Percentiles rank a stretch among this genome's conserved stretches.
phyloP scores from a whole-genome alignment of 164 flowering plant genomes.

The Piper betle region DNA sequence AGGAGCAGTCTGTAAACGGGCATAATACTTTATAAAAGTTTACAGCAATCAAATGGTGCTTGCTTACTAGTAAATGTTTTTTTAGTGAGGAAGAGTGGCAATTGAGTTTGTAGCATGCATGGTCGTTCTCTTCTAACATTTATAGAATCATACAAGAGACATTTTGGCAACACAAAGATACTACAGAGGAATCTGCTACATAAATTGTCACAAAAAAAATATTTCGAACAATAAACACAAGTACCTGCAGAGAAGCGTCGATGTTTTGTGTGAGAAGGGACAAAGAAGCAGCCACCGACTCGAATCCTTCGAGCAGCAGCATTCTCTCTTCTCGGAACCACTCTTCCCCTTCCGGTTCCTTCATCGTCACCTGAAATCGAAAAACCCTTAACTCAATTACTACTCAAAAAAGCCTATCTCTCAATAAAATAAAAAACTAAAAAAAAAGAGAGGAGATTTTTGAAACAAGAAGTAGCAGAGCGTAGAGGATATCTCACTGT shows the following conservation, averaged over 20 bases:
- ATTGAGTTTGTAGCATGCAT: too few relatives aligned
- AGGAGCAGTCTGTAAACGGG: not conserved
- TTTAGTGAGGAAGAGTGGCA: too few relatives aligned
- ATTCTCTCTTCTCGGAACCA: constrained; percentile 53
- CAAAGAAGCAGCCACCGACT: constrained; percentile 56
- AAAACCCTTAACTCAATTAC: not conserved
- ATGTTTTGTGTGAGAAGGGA: constrained; percentile 56
- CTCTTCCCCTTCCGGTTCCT: constrained; percentile 22
- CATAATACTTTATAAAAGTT: too few relatives aligned
- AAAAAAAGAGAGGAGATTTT: not conserved
- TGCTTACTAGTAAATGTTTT: too few relatives aligned
- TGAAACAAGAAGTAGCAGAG: not conserved
- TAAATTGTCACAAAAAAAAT: not conserved
- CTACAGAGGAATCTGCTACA: not conserved
- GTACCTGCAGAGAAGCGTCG: constrained; percentile 65
- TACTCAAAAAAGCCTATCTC: not conserved
- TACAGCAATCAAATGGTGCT: too few relatives aligned
- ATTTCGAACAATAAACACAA: not conserved
- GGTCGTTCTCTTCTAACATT: too few relatives aligned
- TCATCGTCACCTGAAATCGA: constrained; percentile 1
- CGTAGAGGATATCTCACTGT: constrained; percentile 8
- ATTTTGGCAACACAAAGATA: not conserved
- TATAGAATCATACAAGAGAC: too few relatives aligned
- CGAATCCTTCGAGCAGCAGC: constrained; percentile 85
- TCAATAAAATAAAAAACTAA: not conserved